These are phyloP conservation scores for Gamsiella multidivaricata DNA, from an alignment of 192 early-diverging fungal species.

Conservation along the genomic window DNA sequence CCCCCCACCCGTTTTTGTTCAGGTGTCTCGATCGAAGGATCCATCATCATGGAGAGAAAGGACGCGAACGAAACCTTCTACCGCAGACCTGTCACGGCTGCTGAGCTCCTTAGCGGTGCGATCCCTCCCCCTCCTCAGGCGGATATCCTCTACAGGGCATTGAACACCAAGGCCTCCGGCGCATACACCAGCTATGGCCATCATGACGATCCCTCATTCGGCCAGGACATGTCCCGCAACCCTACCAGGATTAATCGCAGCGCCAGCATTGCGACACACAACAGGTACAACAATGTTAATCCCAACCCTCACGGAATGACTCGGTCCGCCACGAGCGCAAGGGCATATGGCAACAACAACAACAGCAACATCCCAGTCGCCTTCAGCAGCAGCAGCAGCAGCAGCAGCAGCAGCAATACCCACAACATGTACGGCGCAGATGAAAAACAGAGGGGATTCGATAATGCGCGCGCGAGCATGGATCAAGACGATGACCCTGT, in stretches of 20 bases:
- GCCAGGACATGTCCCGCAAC: not conserved
- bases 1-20: not conserved
- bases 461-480: conserved; percentile 2
- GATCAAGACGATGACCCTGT: conserved; percentile 7
- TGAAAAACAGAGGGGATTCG: not conserved
- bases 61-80: conserved; percentile 90
- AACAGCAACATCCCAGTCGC: too few species aligned
- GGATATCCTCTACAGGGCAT: conserved; percentile 58
- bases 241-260: conserved; percentile 10
- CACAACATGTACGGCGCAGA: conserved; percentile 4
- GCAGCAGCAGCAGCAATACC: not conserved
- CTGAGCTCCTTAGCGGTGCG: conserved; percentile 82
- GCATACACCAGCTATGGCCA: not conserved
- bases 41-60: conserved; percentile 83
- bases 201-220: not conserved
- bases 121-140: conserved; percentile 83
- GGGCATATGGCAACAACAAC: not conserved
- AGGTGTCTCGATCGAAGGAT: conserved; percentile 58
- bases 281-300: not conserved
- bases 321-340: not conserved
- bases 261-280: not conserved
- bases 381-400: not conserved
- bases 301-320: not conserved
- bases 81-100: conserved; percentile 77
- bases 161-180: conserved; percentile 30